phyloP scores from a whole-genome alignment of 2,329 filamentous ascomycete genomes.

The Cladophialophora immunda region DNA sequence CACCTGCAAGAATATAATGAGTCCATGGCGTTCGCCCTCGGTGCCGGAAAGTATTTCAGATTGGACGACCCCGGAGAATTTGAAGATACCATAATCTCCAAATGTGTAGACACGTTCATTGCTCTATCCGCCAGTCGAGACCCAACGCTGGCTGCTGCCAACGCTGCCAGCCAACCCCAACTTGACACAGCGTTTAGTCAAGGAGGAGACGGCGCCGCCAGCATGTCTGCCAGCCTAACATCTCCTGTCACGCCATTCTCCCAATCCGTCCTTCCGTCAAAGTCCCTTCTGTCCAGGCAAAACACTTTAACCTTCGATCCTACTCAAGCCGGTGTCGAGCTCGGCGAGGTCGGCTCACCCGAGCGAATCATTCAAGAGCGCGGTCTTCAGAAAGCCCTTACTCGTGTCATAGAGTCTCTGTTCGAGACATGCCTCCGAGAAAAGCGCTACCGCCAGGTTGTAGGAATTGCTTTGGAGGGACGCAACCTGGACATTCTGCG shows the following conservation, averaged over 20 bases:
- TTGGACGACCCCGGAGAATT: conserved; percentile 91
- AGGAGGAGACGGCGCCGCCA: conserved; percentile 70
- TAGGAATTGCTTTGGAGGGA: conserved; percentile 95
- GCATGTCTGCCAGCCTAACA: conserved; percentile 71
- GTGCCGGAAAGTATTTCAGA: conserved; percentile 93
- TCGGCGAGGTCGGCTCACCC: conserved; percentile 63
- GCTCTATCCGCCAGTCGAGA: conserved; percentile 73
- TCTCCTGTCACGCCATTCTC: conserved; percentile 96
- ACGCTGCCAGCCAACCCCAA: conserved; percentile 63
- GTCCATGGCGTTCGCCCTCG: conserved; percentile 97
- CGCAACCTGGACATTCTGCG: conserved; percentile 89
- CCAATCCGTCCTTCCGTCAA: conserved; percentile 89
- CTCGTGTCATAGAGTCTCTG: conserved; percentile 83
- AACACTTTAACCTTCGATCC: conserved; percentile 69
- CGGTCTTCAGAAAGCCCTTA: conserved; percentile 79
- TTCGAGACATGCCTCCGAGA: conserved; percentile 89
- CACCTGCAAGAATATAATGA: conserved; percentile 99
- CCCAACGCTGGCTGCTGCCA: conserved; percentile 59
- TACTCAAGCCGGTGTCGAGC: conserved; percentile 63
- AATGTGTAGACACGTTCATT: conserved; percentile 98
- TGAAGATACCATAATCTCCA: conserved; percentile 98
- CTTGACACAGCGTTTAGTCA: conserved; percentile 81
- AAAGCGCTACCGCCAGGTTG: conserved; percentile 91
- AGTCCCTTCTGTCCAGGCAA: conserved; percentile 89
- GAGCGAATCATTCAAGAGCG: conserved; percentile 72